Conservation (phyloP, 345 rosid genomes). For the Hibiscus trionum region DNA sequence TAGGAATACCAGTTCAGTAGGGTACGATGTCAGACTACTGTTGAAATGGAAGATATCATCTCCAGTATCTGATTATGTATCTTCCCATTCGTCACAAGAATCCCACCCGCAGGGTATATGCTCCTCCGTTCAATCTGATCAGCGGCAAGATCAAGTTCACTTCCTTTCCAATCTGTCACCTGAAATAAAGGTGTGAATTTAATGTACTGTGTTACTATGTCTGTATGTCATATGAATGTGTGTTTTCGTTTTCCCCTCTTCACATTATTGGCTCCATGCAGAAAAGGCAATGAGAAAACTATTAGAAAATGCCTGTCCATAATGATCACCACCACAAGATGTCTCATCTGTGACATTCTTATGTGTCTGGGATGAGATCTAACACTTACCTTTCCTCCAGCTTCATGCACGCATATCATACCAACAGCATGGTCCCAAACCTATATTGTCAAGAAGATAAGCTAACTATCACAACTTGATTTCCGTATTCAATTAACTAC, state of each 20-base stretch:
- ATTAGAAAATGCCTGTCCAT: neutral
- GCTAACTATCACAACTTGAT: neutral
- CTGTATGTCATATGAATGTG: neutral
- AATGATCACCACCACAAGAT: neutral
- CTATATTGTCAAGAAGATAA: constrained; percentile 25
- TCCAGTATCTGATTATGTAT: constrained; percentile 36
- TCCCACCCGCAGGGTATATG: constrained; percentile 41
- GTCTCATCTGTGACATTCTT: neutral
- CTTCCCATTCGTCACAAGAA: constrained; percentile 45
- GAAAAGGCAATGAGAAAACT: neutral
- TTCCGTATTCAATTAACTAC: neutral
- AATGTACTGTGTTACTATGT: neutral
- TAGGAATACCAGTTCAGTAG: neutral
- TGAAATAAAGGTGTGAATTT: constrained; percentile 12
- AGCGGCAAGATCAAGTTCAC: constrained; percentile 35
- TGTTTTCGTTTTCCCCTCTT: neutral
- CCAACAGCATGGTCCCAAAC: constrained; percentile 98
- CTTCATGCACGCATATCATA: constrained; percentile 74
- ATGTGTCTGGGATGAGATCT: neutral
- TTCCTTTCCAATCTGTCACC: constrained; percentile 67
- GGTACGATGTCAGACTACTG: constrained; percentile 14
- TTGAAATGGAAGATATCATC: constrained; percentile 29
- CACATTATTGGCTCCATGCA: neutral
- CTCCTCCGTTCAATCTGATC: constrained; percentile 41
- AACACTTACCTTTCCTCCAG: constrained; percentile 66